Evolutionary conservation across 768 basidiomycete genomes (phyloP).

Genomic region (Cystobasidium tubakii): DNA sequence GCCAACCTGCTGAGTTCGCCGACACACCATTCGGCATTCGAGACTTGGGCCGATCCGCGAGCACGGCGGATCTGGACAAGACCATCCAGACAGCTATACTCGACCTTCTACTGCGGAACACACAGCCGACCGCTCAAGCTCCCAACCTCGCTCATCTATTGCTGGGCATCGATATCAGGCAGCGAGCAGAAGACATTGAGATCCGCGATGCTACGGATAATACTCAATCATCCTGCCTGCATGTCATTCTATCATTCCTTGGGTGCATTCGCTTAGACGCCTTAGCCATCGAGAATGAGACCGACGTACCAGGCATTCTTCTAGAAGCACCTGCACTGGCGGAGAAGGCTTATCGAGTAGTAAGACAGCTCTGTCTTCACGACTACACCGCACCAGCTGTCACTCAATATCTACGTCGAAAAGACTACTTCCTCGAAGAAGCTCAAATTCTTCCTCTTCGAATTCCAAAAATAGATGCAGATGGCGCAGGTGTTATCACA

Average conservation of each 20-base stretch:
- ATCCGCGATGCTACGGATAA: constrained; percentile 48
- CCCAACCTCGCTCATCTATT: constrained; percentile 80
- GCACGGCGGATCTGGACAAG: constrained; percentile 52
- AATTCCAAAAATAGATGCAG: constrained; percentile 54
- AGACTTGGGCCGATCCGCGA: constrained; percentile 13
- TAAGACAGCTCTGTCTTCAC: constrained; percentile 83
- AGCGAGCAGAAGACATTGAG: constrained; percentile 39
- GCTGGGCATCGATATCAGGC: constrained; percentile 32
- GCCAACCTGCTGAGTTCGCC: constrained; percentile 62
- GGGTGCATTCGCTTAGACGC: constrained; percentile 50
- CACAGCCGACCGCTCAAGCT: constrained; percentile 58
- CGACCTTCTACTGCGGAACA: constrained; percentile 73
- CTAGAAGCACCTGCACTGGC: constrained; percentile 63
- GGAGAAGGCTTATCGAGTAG: constrained; percentile 73
- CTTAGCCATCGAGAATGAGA: constrained; percentile 54
- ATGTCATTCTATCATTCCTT: constrained; percentile 71
- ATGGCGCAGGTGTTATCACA: constrained; percentile 54
- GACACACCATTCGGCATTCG: constrained; percentile 45
- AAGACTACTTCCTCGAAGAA: constrained; percentile 83
- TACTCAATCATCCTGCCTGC: constrained; percentile 59
- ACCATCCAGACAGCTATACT: constrained; percentile 70
- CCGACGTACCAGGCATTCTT: constrained; percentile 49
- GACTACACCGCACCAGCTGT: constrained; percentile 71
- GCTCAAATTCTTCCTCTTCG: constrained; percentile 66
- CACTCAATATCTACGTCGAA: constrained; percentile 78